phyloP scores from a whole-genome alignment of 2,329 filamentous ascomycete genomes.

The Juglanconis juglandina region DNA sequence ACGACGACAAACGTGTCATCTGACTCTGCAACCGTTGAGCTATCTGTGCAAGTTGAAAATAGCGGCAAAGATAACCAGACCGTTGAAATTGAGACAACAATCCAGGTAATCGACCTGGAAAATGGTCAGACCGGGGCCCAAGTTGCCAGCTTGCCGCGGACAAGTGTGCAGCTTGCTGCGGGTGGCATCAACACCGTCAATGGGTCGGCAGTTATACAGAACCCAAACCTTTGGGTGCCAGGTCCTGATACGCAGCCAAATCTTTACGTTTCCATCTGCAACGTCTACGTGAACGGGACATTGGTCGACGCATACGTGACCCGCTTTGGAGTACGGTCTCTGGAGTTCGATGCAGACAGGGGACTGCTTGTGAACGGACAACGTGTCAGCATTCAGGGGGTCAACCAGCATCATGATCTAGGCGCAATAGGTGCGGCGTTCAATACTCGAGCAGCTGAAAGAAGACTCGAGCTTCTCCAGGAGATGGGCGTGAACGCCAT shows the following conservation, averaged over 20 bases:
- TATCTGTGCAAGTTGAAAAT: slow-evolving; percentile 47
- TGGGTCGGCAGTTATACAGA: slow-evolving; percentile 31
- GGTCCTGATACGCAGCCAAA: slow-evolving; percentile 42
- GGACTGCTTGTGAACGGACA: slow-evolving; percentile 47
- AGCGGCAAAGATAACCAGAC: slow-evolving; percentile 27
- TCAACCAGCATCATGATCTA: slow-evolving; percentile 50
- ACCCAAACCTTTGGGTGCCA: slow-evolving; percentile 47
- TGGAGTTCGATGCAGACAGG: slow-evolving; percentile 36
- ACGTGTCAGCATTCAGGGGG: slow-evolving; percentile 41
- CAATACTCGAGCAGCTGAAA: slow-evolving; percentile 44
- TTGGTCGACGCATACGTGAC: slow-evolving; percentile 46
- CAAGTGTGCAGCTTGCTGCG: slow-evolving; percentile 27
- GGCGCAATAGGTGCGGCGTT: slow-evolving; percentile 49
- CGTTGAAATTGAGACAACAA: slow-evolving; percentile 37
- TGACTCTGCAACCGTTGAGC: slow-evolving; percentile 40
- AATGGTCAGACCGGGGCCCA: slow-evolving; percentile 27
- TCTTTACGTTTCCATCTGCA: slow-evolving; percentile 45
- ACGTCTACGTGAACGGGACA: slow-evolving; percentile 24
- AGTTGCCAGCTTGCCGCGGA: slow-evolving; percentile 32
- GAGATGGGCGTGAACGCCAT: slow-evolving; percentile 50
- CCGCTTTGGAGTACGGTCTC: slow-evolving; percentile 44
- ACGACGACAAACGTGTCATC: slow-evolving; percentile 43
- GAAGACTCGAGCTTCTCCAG: slow-evolving; percentile 46
- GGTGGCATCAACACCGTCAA: slow-evolving; percentile 32
- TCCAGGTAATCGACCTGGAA: slow-evolving; percentile 35